Evolutionary conservation across 495 filamentous ascomycete species (phyloP), one percentile per base, ranked within the genome.

Genomic region (Tuber borchii): DNA sequence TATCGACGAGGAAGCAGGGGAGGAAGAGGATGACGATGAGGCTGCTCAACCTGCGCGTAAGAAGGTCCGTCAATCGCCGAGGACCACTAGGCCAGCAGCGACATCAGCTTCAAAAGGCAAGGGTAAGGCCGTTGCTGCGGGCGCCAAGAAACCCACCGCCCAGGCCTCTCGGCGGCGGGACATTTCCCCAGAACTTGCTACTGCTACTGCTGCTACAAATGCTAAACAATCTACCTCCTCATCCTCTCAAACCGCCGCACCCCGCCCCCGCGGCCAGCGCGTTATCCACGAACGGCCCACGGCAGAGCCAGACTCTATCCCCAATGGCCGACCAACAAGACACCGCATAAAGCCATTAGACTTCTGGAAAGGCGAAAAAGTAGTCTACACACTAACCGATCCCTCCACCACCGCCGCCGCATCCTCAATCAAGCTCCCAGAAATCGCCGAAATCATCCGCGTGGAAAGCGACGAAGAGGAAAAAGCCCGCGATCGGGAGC

Each of bases 291-390:
- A 73, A 34, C 72, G 71, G 2, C 81, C 81, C 2, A 73, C 81
- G 4, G 75, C 61, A 39, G 81, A 82, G 1, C 65, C 69, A 70
- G 82, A 87, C 9, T 86, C 85, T 2, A 85, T 86, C 68, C 87
- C 56, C 26, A 34, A 31, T 4, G 56, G 56, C 26, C 88, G 89
- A 69, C 89, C 86, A 39, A 89, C 88, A 16, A 85, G 91, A 69
- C 84, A 86, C 7, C 87, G 87, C 20, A 88, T 94, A 74, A 89
- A 91, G 76, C 95, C 95, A 10, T 83, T 97, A n/a, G 89, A 90
- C 51, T 95, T 87, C 82, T 98, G 95, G 95, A 90, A 89, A 73
- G 93, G 93, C 74, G 95, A 98, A 81, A 88, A 88, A 39, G 87
- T 91, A 73, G 87, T 93, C 3, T 93, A 90, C 82, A 89, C 69